Percentiles rank a stretch among this genome's conserved stretches.
Evolutionary conservation across 2,329 filamentous ascomycete species (phyloP).

Genomic region (Calycina marina): DNA sequence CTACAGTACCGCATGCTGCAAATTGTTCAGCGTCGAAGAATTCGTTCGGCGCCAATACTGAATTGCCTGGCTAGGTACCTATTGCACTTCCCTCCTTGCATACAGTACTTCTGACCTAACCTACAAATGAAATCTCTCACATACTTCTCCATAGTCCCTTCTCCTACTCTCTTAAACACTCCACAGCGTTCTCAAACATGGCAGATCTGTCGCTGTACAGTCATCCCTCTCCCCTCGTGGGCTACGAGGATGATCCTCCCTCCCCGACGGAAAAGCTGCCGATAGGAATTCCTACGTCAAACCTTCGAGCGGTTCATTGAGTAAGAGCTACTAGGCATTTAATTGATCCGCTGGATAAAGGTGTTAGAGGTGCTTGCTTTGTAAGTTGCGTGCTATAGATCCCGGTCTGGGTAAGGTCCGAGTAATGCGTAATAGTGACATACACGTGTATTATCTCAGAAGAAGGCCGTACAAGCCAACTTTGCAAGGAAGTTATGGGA

Average conservation of each 20-base stretch:
- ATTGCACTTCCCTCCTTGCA: too few species aligned
- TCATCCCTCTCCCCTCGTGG: slow-evolving; percentile 36
- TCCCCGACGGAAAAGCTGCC: slow-evolving; percentile 30
- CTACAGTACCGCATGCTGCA: too few species aligned
- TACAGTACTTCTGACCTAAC: too few species aligned
- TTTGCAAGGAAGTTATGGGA: slow-evolving; percentile 65
- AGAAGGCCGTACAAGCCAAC: slow-evolving; percentile 42
- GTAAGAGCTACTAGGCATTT: slow-evolving; percentile 60
- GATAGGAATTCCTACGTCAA: slow-evolving; percentile 73
- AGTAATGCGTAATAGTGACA: slow-evolving; percentile 35
- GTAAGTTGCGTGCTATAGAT: slow-evolving; percentile 26
- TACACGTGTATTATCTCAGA: slow-evolving; percentile 74
- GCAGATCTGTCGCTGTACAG: slow-evolving; percentile 33
- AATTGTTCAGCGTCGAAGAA: too few species aligned
- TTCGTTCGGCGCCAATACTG: too few species aligned
- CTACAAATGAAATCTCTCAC: too few species aligned
- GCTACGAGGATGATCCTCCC: slow-evolving; percentile 32
- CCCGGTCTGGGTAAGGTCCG: too few species aligned
- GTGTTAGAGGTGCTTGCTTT: slow-evolving; percentile 58
- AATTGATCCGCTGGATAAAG: slow-evolving; percentile 50
- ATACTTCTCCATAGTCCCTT: too few species aligned
- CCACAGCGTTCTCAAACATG: too few species aligned
- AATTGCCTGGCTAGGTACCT: too few species aligned
- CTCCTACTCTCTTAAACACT: too few species aligned
- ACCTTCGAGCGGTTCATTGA: slow-evolving; percentile 41